Conservation (phyloP, 2,329 filamentous ascomycete genomes). For the Penicillium oxalicum region DNA sequence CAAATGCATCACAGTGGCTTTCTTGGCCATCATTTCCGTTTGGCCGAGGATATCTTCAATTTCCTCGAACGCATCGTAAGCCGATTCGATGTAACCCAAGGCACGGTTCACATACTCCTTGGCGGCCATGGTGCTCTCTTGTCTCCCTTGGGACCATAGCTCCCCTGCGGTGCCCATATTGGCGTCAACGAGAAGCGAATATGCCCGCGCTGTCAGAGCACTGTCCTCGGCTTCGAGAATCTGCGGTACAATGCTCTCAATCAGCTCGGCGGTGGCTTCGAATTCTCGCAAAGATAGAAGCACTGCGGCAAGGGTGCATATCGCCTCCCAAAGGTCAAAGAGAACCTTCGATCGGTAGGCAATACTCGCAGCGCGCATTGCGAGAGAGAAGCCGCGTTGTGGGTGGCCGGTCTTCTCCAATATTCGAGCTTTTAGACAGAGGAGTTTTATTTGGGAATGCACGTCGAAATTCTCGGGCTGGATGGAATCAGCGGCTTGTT, state of each 20-base stretch:
- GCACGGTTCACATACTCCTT: conserved; percentile 56
- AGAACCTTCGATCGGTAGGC: conserved; percentile 65
- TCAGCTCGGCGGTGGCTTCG: conserved; percentile 56
- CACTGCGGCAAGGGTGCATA: conserved; percentile 61
- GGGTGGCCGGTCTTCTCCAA: conserved; percentile 63
- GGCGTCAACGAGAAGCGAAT: conserved; percentile 67
- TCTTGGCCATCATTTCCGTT: conserved; percentile 76
- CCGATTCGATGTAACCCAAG: conserved; percentile 55
- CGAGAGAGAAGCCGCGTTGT: conserved; percentile 69
- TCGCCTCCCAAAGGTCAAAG: conserved; percentile 65
- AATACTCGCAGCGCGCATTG: conserved; percentile 67
- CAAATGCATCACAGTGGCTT: conserved; percentile 67
- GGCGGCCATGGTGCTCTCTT: conserved; percentile 31
- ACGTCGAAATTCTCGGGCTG: conserved; percentile 56
- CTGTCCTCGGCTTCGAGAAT: conserved; percentile 65
- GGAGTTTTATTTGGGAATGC: conserved; percentile 61
- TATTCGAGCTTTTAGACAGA: conserved; percentile 67
- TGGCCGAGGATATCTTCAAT: conserved; percentile 65
- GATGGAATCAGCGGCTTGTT: conserved; percentile 48
- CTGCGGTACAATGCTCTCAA: conserved; percentile 67
- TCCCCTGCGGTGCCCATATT: conserved; percentile 67
- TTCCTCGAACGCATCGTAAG: conserved; percentile 58
- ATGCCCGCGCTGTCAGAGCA: conserved; percentile 59
- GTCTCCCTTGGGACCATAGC: conserved; percentile 26
- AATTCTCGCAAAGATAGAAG: conserved; percentile 67